A percentile compares a stretch with the other conserved stretches of the same genome.
Evolutionary conservation across 2,329 filamentous ascomycete species (phyloP).

Genomic region (Neofusicoccum kwambonambiense): DNA sequence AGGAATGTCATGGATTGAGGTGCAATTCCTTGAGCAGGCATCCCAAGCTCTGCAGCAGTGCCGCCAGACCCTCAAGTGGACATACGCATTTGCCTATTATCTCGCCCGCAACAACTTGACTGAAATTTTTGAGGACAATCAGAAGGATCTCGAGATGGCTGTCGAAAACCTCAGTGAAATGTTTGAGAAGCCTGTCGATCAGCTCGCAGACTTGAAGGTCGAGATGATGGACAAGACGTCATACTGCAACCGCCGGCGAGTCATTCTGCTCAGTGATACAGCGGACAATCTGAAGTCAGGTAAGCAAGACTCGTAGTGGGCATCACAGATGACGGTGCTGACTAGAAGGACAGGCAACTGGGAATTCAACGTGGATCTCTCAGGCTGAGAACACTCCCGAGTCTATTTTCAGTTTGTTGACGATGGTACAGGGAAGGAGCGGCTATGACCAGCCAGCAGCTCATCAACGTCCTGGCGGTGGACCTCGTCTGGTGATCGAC

Average conservation of each 20-base stretch:
- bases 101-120: slow-evolving; percentile 94
- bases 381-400: not conserved
- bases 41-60: slow-evolving; percentile 93
- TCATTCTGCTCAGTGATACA: slow-evolving; percentile 88
- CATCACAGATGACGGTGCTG: not conserved
- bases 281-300: slow-evolving; percentile 87
- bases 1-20: slow-evolving; percentile 98
- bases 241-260: slow-evolving; percentile 88
- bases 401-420: not conserved
- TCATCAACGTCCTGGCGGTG: not conserved
- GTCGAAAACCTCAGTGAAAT: slow-evolving; percentile 97
- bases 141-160: slow-evolving; percentile 95
- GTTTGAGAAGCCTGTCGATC: slow-evolving; percentile 95
- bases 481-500: not conserved
- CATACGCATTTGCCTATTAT: slow-evolving; percentile 97
- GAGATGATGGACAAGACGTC: slow-evolving; percentile 98
- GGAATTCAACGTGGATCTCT: slow-evolving; percentile 18
- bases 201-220: slow-evolving; percentile 83
- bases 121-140: slow-evolving; percentile 97
- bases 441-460: not conserved
- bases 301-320: slow-evolving; percentile 46
- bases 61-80: slow-evolving; percentile 99
- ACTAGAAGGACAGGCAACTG: slow-evolving; percentile 6
- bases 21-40: slow-evolving; percentile 91
- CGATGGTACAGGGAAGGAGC: not conserved